phyloP scores from a whole-genome alignment of 768 basidiomycete genomes.

The Termitomyces sp. region DNA sequence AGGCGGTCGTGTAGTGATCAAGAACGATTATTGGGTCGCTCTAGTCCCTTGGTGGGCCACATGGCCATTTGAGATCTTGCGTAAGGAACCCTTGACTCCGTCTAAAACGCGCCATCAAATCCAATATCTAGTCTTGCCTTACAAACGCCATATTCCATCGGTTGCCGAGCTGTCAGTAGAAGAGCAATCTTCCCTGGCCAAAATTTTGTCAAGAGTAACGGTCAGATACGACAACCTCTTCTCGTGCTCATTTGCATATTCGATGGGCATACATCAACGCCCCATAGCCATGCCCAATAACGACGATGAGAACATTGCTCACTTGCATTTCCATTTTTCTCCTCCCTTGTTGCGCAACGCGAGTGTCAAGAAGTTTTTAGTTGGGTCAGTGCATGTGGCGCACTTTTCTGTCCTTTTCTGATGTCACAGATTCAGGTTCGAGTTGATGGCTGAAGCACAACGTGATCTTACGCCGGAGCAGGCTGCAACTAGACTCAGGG shows the following conservation, averaged over 20 bases:
- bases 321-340: conserved; percentile 84
- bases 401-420: neutral
- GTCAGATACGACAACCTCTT: conserved; percentile 78
- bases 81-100: conserved; percentile 35
- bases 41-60: conserved; percentile 94
- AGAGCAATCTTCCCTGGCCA: conserved; percentile 65
- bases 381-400: conserved; percentile 54
- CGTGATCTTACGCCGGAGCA: conserved; percentile 88
- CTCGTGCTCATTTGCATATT: conserved; percentile 86
- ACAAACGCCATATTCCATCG: conserved; percentile 75
- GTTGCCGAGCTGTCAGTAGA: conserved; percentile 53
- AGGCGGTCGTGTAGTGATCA: conserved; percentile 60
- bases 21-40: conserved; percentile 76
- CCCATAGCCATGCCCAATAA: conserved; percentile 44
- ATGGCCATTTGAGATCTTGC: conserved; percentile 87
- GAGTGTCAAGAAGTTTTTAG: conserved; percentile 83
- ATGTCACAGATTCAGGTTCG: conserved; percentile 50
- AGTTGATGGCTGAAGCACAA: conserved; percentile 88
- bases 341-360: conserved; percentile 84
- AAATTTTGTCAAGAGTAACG: conserved; percentile 60
- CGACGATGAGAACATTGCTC: conserved; percentile 56
- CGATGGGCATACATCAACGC: conserved; percentile 91
- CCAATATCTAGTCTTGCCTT: conserved; percentile 57
- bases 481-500: conserved; percentile 65
- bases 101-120: neutral